These are phyloP conservation scores for Fusarium solani-melongenae DNA, from an alignment of 2,329 filamentous ascomycete species.

Conservation along the genomic window DNA sequence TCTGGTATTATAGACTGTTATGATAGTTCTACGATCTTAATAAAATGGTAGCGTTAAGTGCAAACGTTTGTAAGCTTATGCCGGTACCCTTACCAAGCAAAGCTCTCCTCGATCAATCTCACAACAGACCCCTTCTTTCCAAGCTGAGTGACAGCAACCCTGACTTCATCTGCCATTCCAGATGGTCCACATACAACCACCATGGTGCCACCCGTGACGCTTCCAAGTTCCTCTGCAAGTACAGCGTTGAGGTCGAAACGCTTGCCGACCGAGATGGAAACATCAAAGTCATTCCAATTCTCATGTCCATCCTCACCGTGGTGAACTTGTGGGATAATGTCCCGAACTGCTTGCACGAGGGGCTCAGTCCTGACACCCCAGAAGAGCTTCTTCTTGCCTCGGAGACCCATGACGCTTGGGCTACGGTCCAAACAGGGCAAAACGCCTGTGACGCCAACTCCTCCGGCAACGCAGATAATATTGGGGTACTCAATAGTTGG, in stretches of 20 bases:
- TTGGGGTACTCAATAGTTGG: not conserved
- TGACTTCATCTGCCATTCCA: constrained; percentile 6
- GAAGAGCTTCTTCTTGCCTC: not conserved
- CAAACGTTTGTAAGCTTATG: too few species aligned
- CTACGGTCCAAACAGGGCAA: not conserved
- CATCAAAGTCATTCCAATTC: not conserved
- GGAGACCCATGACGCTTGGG: not conserved
- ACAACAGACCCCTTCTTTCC: not conserved
- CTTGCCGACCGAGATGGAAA: not conserved
- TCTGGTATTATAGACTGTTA: too few species aligned
- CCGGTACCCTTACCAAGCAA: not conserved
- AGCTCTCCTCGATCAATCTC: constrained; percentile 2
- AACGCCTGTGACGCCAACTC: not conserved
- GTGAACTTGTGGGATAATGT: not conserved
- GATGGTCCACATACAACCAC: constrained; percentile 5
- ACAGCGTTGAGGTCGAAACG: not conserved
- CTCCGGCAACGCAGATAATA: not conserved
- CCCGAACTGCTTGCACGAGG: not conserved
- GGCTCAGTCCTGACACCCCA: not conserved
- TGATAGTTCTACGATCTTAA: too few species aligned
- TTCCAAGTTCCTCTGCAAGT: not conserved
- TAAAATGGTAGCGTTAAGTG: too few species aligned
- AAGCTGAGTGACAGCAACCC: not conserved
- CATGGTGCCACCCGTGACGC: not conserved
- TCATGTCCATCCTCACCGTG: not conserved